phyloP scores from a whole-genome alignment of 2,329 filamentous ascomycete genomes.

The Scortechinia acanthostroma region DNA sequence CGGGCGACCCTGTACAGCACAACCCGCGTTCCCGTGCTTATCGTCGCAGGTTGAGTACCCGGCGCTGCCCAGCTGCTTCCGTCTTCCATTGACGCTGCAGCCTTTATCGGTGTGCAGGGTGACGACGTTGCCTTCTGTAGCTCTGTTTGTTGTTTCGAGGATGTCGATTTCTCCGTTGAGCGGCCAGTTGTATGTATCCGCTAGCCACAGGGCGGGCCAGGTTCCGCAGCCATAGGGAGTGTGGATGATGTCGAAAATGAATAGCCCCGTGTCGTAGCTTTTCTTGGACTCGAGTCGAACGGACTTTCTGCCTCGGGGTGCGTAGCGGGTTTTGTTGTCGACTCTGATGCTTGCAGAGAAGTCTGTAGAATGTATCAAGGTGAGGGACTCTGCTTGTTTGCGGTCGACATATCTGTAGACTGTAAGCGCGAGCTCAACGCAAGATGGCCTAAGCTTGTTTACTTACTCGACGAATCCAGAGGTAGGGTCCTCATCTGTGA shows the following conservation, averaged over 20 bases:
- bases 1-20: conserved; percentile 35
- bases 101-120: conserved; percentile 46
- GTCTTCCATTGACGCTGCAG: conserved; percentile 41
- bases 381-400: conserved; percentile 23
- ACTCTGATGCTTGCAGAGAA: conserved; percentile 48
- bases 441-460: background rate
- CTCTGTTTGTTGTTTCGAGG: conserved; percentile 50
- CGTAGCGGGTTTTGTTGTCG: conserved; percentile 48
- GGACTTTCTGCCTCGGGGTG: conserved; percentile 52
- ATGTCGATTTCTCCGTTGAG: conserved; percentile 57
- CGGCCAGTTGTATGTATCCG: conserved; percentile 54
- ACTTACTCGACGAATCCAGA: conserved; percentile 35
- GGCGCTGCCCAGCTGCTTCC: conserved; percentile 39
- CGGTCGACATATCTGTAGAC: conserved; percentile 26
- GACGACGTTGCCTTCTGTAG: conserved; percentile 44
- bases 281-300: conserved; percentile 54
- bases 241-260: conserved; percentile 60
- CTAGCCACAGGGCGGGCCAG: conserved; percentile 63
- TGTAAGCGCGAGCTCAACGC: conserved; percentile 2
- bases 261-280: conserved; percentile 55
- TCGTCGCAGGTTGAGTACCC: conserved; percentile 35
- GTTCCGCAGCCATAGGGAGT: conserved; percentile 55
- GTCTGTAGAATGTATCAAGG: conserved; percentile 52
- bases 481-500: conserved; percentile 30
- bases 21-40: conserved; percentile 44